Base-by-base conservation (phyloP, 176 grass and related monocot species). In the Otatea glauca region DNA sequence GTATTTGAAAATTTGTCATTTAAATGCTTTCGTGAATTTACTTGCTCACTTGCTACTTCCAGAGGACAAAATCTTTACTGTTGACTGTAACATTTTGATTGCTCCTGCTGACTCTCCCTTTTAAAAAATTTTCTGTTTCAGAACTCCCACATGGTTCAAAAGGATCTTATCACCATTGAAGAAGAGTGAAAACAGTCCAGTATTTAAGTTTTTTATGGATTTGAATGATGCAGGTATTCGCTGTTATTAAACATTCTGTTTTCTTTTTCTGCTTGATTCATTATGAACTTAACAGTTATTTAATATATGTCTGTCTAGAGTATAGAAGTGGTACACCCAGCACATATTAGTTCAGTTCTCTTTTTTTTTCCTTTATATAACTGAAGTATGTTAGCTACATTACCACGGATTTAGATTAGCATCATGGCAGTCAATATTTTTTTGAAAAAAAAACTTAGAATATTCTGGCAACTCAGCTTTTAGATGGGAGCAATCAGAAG, bases 181-280 rank as follows among this genome's bases (percentile, higher is more conserved):
- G 71, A 95, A 92, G 87, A 88, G 61, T n/a, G 89, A 98, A 61
- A 77, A 89, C 61, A 65, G 84, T 21, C 96, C 96, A 48, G 89
- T 98, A 20, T 98, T 98, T 88, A 92, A 88, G 37, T 98, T 98
- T 88, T 98, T 98, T 76, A 95, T 95, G 93, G 93, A 98, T 90
- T 85, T 95, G 61, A 93, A 89, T 89, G 96, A 95, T 89, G 93
- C 96, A 90, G 96, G 93, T 98, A 87, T 50, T 70, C 64, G n/a
- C 62, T 69, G 59, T 88, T n/a, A 49, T 20, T 20, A 34, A 34
- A 34, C 34, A 34, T 34, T 34, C 34, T 34, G 34, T 34, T 34
- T 34, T 34, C 34, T 34, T 34, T 34, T 1, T 3, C 34, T 34
- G 34, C 34, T 34, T 34, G 34, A 34, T 34, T 1, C 34, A 34